A percentile compares a stretch with the other conserved stretches of the same genome.
phyloP scores from a whole-genome alignment of 805 yeast genomes.

The Teunomyces aglyptinius region DNA sequence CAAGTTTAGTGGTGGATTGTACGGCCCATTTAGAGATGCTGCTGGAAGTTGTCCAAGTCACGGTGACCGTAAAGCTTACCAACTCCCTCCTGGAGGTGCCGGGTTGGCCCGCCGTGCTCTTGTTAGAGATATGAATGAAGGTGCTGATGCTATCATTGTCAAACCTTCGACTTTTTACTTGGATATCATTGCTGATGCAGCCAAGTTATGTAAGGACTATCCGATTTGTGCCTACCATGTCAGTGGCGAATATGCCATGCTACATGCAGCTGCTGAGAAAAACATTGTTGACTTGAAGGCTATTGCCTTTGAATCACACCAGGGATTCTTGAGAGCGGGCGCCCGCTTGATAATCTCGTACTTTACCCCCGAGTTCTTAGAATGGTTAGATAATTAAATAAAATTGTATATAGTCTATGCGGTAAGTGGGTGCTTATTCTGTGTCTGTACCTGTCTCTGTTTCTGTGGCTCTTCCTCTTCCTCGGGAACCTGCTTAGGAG shows the following conservation, averaged over 20 bases:
- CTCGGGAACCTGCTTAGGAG: slow-evolving; percentile 25
- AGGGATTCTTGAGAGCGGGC: slow-evolving; percentile 93
- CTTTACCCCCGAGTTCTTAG: slow-evolving; percentile 93
- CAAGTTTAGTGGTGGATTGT: slow-evolving; percentile 84
- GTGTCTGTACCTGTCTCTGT: slow-evolving; percentile 9
- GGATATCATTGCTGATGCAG: slow-evolving; percentile 87
- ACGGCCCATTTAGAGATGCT: slow-evolving; percentile 98
- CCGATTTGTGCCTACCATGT: slow-evolving; percentile 97
- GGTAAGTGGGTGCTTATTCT: slow-evolving; percentile 3
- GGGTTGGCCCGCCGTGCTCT: slow-evolving; percentile 94
- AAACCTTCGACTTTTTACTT: slow-evolving; percentile 95
- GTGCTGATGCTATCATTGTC: slow-evolving; percentile 93
- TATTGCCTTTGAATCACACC: slow-evolving; percentile 83
- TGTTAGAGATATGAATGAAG: slow-evolving; percentile 81
- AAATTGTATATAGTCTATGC: slow-evolving; percentile 4
- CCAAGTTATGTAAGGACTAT: slow-evolving; percentile 73
- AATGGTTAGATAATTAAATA: slow-evolving; percentile 61
- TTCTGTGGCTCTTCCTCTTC: slow-evolving; percentile 2
- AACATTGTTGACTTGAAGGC: slow-evolving; percentile 82
- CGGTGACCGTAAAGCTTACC: slow-evolving; percentile 93
- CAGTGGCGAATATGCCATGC: slow-evolving; percentile 96
- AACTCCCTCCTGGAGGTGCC: slow-evolving; percentile 87
- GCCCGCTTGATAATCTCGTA: slow-evolving; percentile 89
- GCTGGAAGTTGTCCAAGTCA: slow-evolving; percentile 87
- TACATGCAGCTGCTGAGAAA: slow-evolving; percentile 97